Conservation (phyloP, 2,329 filamentous ascomycete species). For the Onygenales sp. region DNA sequence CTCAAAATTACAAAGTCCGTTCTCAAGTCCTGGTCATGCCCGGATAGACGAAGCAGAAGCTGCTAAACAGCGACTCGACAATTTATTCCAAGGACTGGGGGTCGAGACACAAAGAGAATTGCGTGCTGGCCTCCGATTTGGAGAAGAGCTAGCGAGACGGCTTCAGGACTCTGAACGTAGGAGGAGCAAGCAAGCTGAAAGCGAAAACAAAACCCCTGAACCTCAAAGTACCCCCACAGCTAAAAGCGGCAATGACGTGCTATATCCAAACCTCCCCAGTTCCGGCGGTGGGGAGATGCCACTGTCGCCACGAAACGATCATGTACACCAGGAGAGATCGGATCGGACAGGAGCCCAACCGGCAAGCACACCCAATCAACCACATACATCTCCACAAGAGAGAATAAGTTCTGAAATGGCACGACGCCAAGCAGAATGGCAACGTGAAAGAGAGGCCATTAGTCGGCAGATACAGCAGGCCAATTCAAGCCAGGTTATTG, state of each 20-base stretch:
- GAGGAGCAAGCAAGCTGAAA: background rate
- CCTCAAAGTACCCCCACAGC: slow-evolving; percentile 8
- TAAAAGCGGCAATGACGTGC: background rate
- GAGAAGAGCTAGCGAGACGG: slow-evolving; percentile 33
- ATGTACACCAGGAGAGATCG: background rate
- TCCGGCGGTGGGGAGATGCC: background rate
- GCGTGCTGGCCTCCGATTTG: slow-evolving; percentile 32
- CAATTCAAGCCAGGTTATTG: slow-evolving; percentile 33
- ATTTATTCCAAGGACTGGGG: slow-evolving; percentile 29
- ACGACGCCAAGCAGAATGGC: slow-evolving; percentile 33
- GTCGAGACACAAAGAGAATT: slow-evolving; percentile 30
- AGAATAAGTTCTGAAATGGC: slow-evolving; percentile 16
- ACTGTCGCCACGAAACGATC: background rate
- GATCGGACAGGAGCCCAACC: background rate
- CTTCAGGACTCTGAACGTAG: slow-evolving; percentile 14
- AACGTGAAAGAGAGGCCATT: slow-evolving; percentile 35
- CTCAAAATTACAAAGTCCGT: slow-evolving; percentile 8
- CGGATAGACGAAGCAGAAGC: slow-evolving; percentile 12
- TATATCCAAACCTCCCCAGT: background rate
- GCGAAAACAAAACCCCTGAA: slow-evolving; percentile 5
- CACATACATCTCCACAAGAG: background rate
- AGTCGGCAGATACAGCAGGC: slow-evolving; percentile 35
- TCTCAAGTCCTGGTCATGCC: slow-evolving; percentile 6
- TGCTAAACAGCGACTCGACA: slow-evolving; percentile 23
- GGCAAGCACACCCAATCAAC: background rate